A percentile compares a stretch with the other conserved stretches of the same genome.
Evolutionary conservation across 2,329 filamentous ascomycete species (phyloP).

Genomic region (Cytospora piceae): DNA sequence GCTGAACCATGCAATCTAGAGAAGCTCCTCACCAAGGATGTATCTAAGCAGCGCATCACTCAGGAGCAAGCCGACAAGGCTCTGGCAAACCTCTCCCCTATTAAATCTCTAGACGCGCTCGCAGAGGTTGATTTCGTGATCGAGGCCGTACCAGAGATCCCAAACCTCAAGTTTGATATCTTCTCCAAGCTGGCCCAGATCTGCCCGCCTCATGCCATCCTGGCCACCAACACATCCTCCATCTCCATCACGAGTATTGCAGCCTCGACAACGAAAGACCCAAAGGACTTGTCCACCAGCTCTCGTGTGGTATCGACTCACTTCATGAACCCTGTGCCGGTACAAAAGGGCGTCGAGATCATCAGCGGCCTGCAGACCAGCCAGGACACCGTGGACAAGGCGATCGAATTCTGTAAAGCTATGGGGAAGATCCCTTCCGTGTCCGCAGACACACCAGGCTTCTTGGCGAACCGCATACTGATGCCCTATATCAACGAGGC

Average conservation of each 20-base stretch:
- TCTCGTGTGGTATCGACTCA: constrained; percentile 93
- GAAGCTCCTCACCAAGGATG: constrained; percentile 91
- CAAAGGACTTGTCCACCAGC: constrained; percentile 77
- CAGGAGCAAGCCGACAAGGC: constrained; percentile 77
- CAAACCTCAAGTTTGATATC: constrained; percentile 82
- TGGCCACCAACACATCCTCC: constrained; percentile 98
- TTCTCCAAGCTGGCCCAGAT: constrained; percentile 82
- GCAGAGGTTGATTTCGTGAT: constrained; percentile 93
- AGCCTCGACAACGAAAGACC: constrained; percentile 77
- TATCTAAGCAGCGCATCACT: constrained; percentile 83
- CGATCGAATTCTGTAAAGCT: constrained; percentile 81
- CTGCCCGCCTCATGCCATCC: constrained; percentile 81
- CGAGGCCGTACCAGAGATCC: constrained; percentile 94
- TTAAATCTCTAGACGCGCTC: constrained; percentile 76
- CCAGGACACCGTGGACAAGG: constrained; percentile 75
- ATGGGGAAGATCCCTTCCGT: constrained; percentile 93
- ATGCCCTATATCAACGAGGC: constrained; percentile 99
- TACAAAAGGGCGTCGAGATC: constrained; percentile 98
- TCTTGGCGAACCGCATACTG: constrained; percentile 92
- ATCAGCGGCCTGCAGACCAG: constrained; percentile 94
- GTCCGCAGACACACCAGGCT: constrained; percentile 88
- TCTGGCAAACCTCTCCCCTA: constrained; percentile 69
- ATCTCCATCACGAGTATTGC: constrained; percentile 98
- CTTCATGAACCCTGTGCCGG: constrained; percentile 98
- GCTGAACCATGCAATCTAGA: constrained; percentile 54